These are phyloP conservation scores for Dillenia turbinata DNA, from an alignment of 164 flowering plant genomes.

Conservation along the genomic window DNA sequence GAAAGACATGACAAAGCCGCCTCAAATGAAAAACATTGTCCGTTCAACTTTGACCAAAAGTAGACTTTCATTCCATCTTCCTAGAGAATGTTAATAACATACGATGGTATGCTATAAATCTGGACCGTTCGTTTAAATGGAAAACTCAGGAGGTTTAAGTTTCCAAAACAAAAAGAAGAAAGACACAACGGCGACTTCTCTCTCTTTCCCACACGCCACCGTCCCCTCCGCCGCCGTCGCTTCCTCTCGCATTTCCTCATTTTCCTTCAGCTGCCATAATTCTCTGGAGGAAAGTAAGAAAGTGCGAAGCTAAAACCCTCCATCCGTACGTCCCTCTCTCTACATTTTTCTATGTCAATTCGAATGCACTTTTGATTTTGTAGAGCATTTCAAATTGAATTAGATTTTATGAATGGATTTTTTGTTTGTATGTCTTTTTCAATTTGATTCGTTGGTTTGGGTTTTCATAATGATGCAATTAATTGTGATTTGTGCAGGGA, in stretches of 20 bases:
- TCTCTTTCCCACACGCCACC: background rate
- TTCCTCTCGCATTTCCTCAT: slow-evolving; percentile 1
- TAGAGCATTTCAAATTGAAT: background rate
- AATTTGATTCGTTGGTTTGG: too few relatives aligned
- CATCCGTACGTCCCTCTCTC: background rate
- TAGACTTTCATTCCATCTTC: too few relatives aligned
- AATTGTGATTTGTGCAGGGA: slow-evolving; percentile 8
- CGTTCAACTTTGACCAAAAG: too few relatives aligned
- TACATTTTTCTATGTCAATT: background rate
- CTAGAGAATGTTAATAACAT: too few relatives aligned
- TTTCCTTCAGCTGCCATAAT: background rate
- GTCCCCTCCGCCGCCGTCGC: background rate
- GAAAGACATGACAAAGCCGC: too few relatives aligned
- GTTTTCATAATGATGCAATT: too few relatives aligned
- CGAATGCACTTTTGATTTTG: background rate
- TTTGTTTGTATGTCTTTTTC: too few relatives aligned
- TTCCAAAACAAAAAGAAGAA: background rate
- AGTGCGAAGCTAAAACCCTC: too few relatives aligned
- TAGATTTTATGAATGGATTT: too few relatives aligned
- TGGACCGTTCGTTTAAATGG: background rate
- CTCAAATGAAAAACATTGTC: too few relatives aligned
- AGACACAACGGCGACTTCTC: background rate
- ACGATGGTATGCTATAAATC: background rate
- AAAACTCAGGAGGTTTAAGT: slow-evolving; percentile 5
- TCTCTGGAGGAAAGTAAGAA: background rate